Evolutionary conservation across 805 yeast species (phyloP).

Genomic region (Myxozyma sirexii): DNA sequence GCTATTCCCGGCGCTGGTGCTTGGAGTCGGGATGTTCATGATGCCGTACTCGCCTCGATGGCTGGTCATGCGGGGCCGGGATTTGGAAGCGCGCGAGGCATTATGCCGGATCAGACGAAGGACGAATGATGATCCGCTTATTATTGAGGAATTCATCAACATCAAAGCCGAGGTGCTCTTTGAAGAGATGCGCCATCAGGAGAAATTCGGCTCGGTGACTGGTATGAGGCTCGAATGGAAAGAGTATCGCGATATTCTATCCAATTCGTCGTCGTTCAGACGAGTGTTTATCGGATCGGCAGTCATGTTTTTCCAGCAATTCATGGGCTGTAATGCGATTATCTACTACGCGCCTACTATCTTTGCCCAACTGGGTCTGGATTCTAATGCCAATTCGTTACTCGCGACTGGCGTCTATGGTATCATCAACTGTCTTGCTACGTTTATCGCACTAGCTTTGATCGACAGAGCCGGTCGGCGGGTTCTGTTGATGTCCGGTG

Average conservation of each 20-base stretch:
- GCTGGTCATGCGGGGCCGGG: conserved; percentile 58
- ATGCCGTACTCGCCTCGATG: conserved; percentile 52
- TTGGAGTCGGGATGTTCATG: conserved; percentile 48
- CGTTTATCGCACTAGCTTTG: conserved; percentile 56
- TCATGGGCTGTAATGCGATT: conserved; percentile 31
- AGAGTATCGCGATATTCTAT: conserved; percentile 1
- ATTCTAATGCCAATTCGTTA: conserved; percentile 48
- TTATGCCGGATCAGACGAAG: conserved; percentile 7
- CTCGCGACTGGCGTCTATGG: conserved; percentile 50
- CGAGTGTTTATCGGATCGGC: conserved; percentile 19
- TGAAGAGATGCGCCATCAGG: conserved; percentile 2
- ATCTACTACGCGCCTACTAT: conserved; percentile 52
- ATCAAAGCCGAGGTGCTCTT: conserved; percentile 20
- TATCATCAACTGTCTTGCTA: conserved; percentile 52
- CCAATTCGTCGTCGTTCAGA: neutral
- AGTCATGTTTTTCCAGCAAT: conserved; percentile 18
- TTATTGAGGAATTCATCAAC: conserved; percentile 7
- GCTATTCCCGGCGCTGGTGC: conserved; percentile 53
- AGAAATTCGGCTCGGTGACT: conserved; percentile 2
- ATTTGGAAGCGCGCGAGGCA: conserved; percentile 53
- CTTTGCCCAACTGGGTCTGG: conserved; percentile 54
- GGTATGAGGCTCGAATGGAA: neutral
- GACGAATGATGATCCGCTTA: conserved; percentile 15
- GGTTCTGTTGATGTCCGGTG: conserved; percentile 60
- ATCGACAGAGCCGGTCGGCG: conserved; percentile 70